Conservation (phyloP, 768 basidiomycete species). For the Tremella fuciformis region DNA sequence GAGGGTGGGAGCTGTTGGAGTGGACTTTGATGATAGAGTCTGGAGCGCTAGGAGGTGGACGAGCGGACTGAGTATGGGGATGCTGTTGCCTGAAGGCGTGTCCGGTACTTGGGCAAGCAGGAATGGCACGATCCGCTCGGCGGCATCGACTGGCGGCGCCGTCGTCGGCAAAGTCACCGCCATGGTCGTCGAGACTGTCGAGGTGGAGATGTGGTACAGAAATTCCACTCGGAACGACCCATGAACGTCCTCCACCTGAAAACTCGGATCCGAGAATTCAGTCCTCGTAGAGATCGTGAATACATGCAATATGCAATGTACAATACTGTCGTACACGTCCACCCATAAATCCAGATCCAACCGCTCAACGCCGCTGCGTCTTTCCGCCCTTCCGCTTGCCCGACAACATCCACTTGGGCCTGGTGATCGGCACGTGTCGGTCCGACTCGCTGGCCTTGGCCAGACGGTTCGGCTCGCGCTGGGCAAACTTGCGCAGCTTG, state of each 20-base stretch:
- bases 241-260: too few relatives aligned
- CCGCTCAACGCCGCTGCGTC: conserved; percentile 45
- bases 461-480: conserved; percentile 78
- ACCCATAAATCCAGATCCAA: neutral
- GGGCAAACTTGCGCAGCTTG: conserved; percentile 79
- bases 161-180: too few relatives aligned
- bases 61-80: neutral
- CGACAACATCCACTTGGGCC: conserved; percentile 51
- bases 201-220: too few relatives aligned
- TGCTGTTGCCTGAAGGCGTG: neutral
- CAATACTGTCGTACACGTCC: too few relatives aligned
- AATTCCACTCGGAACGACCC: too few relatives aligned
- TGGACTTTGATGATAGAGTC: neutral
- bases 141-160: too few relatives aligned
- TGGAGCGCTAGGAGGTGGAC: too few relatives aligned
- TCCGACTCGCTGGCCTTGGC: conserved; percentile 83
- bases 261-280: too few relatives aligned
- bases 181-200: too few relatives aligned
- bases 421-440: conserved; percentile 51
- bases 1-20: conserved; percentile 3
- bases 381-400: conserved; percentile 52
- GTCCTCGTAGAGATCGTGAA: too few relatives aligned
- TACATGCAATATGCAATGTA: too few relatives aligned
- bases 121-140: neutral
- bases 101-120: neutral